A percentile compares a stretch with the other conserved stretches of the same genome.
These are phyloP conservation scores for Davidsoniella virescens DNA, from an alignment of 2,329 filamentous ascomycete species.

Conservation along the genomic window DNA sequence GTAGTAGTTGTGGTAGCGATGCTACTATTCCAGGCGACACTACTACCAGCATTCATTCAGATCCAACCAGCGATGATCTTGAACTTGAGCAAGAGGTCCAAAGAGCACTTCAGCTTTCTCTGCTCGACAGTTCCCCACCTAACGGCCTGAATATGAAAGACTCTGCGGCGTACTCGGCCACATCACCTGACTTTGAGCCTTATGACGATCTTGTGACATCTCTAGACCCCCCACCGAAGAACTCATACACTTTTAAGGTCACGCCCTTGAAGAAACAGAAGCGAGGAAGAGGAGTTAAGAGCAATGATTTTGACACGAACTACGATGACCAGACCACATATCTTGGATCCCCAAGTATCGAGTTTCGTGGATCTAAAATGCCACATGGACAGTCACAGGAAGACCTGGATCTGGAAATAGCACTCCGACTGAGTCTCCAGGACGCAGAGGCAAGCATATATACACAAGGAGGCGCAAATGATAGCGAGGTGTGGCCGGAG, in stretches of 20 bases:
- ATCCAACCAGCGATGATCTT: constrained; percentile 12
- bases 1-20: background rate
- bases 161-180: no score
- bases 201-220: background rate
- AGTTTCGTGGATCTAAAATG: no score
- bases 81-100: constrained; percentile 47
- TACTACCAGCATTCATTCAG: background rate
- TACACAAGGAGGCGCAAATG: constrained; percentile 13
- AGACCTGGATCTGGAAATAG: constrained; percentile 44
- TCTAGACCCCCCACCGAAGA: constrained; percentile 3
- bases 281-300: background rate
- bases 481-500: constrained; percentile 18
- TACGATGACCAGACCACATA: background rate
- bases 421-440: constrained; percentile 42
- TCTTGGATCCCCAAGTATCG: no score
- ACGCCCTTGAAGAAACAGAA: background rate
- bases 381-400: constrained; percentile 12
- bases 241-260: constrained; percentile 2
- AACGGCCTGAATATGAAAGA: no score
- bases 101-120: constrained; percentile 43
- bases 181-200: no score
- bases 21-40: background rate
- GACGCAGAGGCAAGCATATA: constrained; percentile 21
- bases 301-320: background rate
- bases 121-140: constrained; percentile 28